Evolutionary conservation across 1,284 basidiomycete species (phyloP), one percentile per base, ranked within the genome.

Genomic region (Rugosomyces carneus): DNA sequence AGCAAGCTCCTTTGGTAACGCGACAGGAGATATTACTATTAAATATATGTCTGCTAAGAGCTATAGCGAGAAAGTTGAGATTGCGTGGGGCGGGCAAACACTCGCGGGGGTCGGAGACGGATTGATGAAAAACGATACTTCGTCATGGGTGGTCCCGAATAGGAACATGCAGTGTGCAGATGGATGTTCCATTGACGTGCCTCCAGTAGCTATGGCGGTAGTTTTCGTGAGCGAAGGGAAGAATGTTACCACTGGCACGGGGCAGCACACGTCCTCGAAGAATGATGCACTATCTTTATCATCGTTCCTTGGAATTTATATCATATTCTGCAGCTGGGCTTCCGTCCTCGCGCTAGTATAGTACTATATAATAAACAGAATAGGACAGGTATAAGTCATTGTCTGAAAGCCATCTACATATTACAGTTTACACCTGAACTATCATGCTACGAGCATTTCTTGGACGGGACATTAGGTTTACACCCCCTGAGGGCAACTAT

Each of bases 21-120:
- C 44, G 35, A 51, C 43, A 9, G 52, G 47, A 2, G 52, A 50
- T 20, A 41, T 76, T 31, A 63, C 61, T 5, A 70, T 76, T 15
- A 73, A 72, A 44, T 72, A 68, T 53, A 62, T 78, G 19, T 56
- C 63, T 13, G 72, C 72, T 5, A 58, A 66, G 5, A 67, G 61
- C 39, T 67, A 77, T n/a, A 61, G 62, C 9, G 79, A 81, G 59
- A 72, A 74, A 54, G 69, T 66, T 49, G 68, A 78, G 47, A 81
- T 85, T 53, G 71, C 71, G 6, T 84, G 80, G 79, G 64, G 62
- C 20, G 65, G 63, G 3, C 49, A 63, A 43, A 60, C 64, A 0
- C 57, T 60, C 31, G 51, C 54, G 6, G 52, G 53, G n/a, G 58
- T 60, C 2, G 58, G 56, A 7, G 55, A 66, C 47, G 65, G 63